Percentiles rank a stretch among this genome's conserved stretches.
Evolutionary conservation across 1,284 basidiomycete species (phyloP).

Genomic region (Naganishia sp.): DNA sequence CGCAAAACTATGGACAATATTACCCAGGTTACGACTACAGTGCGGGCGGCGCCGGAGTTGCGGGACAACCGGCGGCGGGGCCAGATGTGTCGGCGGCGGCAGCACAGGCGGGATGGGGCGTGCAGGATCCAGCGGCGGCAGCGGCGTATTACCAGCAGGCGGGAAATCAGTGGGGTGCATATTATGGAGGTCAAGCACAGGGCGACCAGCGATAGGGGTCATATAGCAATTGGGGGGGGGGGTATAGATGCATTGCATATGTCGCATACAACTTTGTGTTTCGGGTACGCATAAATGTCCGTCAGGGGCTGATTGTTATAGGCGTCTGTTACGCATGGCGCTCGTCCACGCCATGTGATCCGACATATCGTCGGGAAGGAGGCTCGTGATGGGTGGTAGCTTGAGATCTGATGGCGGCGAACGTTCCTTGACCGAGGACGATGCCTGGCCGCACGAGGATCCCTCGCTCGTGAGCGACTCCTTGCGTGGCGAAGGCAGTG

Average conservation of each 20-base stretch:
- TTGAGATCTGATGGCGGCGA: slow-evolving; percentile 16
- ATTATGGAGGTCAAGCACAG: slow-evolving; percentile 32
- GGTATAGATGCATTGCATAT: background rate
- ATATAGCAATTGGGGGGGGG: too few relatives aligned
- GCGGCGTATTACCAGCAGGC: slow-evolving; percentile 29
- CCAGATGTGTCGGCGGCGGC: slow-evolving; percentile 1
- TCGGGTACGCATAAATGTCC: background rate
- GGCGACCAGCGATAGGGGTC: slow-evolving; percentile 9
- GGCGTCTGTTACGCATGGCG: slow-evolving; percentile 5
- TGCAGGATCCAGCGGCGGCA: slow-evolving; percentile 17
- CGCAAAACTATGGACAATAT: slow-evolving; percentile 41
- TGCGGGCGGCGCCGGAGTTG: slow-evolving; percentile 44
- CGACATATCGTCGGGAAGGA: slow-evolving; percentile 12
- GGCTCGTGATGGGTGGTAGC: slow-evolving; percentile 22
- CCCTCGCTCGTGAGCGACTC: slow-evolving; percentile 1
- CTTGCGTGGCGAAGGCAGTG: background rate
- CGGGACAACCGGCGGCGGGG: slow-evolving; percentile 39
- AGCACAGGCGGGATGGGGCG: slow-evolving; percentile 13
- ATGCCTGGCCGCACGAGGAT: background rate
- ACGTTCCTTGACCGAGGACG: background rate
- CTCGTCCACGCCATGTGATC: slow-evolving; percentile 14
- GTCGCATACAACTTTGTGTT: slow-evolving; percentile 7
- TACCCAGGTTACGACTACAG: slow-evolving; percentile 45
- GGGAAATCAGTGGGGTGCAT: slow-evolving; percentile 32
- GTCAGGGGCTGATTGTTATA: background rate